Base-by-base conservation (phyloP, 371 early-diverging fungal genomes). In the Synchytrium microbalum region DNA sequence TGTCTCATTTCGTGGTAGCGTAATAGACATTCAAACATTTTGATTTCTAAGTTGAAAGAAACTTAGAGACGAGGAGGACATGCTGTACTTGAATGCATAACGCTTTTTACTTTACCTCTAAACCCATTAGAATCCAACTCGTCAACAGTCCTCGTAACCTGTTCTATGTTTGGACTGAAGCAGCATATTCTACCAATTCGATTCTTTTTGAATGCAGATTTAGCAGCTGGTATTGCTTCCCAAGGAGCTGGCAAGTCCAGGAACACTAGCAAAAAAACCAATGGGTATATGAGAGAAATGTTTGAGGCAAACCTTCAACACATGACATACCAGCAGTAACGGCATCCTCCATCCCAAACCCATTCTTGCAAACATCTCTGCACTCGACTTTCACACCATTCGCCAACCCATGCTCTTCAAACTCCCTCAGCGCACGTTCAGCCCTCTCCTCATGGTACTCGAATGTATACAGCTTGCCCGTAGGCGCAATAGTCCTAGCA, bases 241-340 rank as follows among this genome's bases (percentile, higher is more conserved):
- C 98, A 97, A 28, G 98, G 98, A 19, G 93, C 89, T 8, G 98
- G 98, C 64, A 97, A 76, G 79, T 97, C 98, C 62, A 97, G 79
- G 71, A 97, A 97, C 26, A 95, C 96, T 85, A 65, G 29, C 14
- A 10, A 29, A 25, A 59, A 56, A 29, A 27, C 26, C 13, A 13
- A 57, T 14, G n/a, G 14, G 51, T 51, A 13, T 51, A 14, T 51
- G 51, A 51, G n/a, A n/a, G 51, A 51, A 51, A 51, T 13, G n/a
- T 14, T 14, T 27, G 19, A 61, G 28, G 46, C 2, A 27, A 26
- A 54, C 26, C 30, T 56, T n/a, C n/a, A n/a, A n/a, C n/a, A 51
- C 16, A 32, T 14, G 24, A n/a, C 62, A 59, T 78, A 82, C 84
- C 84, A 5, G 95, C 92, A 67, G 89, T 86, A 0, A 88, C 94